Evolutionary conservation across 2,329 filamentous ascomycete species (phyloP).

Genomic region (Phaeosphaeriaceae sp.): DNA sequence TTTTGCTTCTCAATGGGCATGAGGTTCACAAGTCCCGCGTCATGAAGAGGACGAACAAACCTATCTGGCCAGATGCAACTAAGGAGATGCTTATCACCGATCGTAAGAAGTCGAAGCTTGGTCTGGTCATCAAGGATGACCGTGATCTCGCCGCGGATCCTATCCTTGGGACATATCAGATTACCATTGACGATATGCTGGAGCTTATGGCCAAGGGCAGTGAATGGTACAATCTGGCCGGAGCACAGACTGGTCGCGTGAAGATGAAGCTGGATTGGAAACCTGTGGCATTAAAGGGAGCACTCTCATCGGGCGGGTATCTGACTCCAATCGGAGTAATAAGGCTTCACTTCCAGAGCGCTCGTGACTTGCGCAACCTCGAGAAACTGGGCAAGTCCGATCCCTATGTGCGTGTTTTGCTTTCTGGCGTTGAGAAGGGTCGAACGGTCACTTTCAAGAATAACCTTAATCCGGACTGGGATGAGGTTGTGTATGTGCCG

Average conservation of each 20-base stretch:
- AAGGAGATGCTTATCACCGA: slow-evolving; percentile 97
- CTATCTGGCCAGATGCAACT: slow-evolving; percentile 90
- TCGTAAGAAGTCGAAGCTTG: slow-evolving; percentile 86
- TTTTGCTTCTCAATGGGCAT: slow-evolving; percentile 88
- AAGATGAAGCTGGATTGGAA: slow-evolving; percentile 97
- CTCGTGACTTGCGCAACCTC: slow-evolving; percentile 83
- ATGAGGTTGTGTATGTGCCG: slow-evolving; percentile 93
- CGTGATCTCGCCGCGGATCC: slow-evolving; percentile 84
- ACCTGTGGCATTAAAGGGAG: slow-evolving; percentile 84
- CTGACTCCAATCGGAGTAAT: slow-evolving; percentile 93
- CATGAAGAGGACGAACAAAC: slow-evolving; percentile 96
- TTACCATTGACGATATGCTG: slow-evolving; percentile 92
- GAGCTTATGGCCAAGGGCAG: slow-evolving; percentile 90
- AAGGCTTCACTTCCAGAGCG: slow-evolving; percentile 88
- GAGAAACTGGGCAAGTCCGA: slow-evolving; percentile 97
- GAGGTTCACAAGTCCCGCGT: slow-evolving; percentile 89
- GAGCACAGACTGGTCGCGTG: slow-evolving; percentile 79
- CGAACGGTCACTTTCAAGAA: slow-evolving; percentile 96
- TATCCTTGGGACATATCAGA: slow-evolving; percentile 88
- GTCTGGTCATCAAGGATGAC: slow-evolving; percentile 93
- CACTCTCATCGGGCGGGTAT: slow-evolving; percentile 82
- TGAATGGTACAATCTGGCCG: slow-evolving; percentile 92
- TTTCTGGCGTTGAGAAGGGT: slow-evolving; percentile 89
- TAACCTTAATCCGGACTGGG: slow-evolving; percentile 93
- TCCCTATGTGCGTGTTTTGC: slow-evolving; percentile 85